phyloP scores from a whole-genome alignment of 2,329 filamentous ascomycete species.

The Trichophyton rubrum region DNA sequence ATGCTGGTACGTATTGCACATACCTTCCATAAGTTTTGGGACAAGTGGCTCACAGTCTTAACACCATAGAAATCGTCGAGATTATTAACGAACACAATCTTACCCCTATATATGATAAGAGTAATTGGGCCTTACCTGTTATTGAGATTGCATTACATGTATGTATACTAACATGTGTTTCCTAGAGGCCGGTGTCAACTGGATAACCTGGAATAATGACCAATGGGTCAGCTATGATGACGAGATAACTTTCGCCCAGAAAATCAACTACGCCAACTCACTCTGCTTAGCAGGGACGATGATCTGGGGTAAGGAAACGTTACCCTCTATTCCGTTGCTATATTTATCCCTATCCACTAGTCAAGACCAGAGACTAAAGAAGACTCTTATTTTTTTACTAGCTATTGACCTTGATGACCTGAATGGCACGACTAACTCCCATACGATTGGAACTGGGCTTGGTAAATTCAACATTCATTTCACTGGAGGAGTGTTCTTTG shows the following conservation, averaged over 20 bases:
- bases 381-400: neutral
- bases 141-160: neutral
- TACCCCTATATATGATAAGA: conserved; percentile 14
- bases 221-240: conserved; percentile 27
- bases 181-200: conserved; percentile 14
- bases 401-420: neutral
- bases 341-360: neutral
- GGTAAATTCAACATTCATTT: neutral
- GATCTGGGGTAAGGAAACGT: neutral
- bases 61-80: conserved; percentile 25
- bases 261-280: conserved; percentile 22
- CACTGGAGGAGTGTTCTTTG: neutral
- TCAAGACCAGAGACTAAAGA: neutral
- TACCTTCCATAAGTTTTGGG: neutral
- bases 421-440: neutral
- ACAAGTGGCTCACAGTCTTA: conserved; percentile 17
- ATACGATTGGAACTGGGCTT: neutral
- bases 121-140: conserved; percentile 13
- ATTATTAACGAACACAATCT: neutral
- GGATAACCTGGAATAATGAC: conserved; percentile 16
- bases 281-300: conserved; percentile 21
- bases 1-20: neutral
- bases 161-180: neutral
- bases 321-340: neutral
- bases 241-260: conserved; percentile 22